Conservation (phyloP, 1,139 yeast species). For the Arxiozyma telluris region DNA sequence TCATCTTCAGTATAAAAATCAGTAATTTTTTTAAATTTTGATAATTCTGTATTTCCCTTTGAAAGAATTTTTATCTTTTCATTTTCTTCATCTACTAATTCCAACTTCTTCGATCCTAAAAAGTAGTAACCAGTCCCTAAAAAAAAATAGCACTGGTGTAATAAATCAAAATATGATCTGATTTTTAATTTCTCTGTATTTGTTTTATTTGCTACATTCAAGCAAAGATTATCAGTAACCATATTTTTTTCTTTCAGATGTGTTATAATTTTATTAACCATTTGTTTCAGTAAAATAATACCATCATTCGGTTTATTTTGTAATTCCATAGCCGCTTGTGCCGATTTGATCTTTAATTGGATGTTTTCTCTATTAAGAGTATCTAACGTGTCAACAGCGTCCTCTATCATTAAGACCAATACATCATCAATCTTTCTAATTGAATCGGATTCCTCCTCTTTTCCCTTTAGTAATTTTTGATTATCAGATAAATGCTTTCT, state of each 20-base stretch:
- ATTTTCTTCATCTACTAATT: constrained; percentile 23
- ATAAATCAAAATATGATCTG: constrained; percentile 37
- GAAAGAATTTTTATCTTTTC: constrained; percentile 9
- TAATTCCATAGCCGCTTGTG: constrained; percentile 41
- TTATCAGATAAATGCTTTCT: not conserved
- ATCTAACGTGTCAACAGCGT: constrained; percentile 42
- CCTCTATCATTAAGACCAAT: constrained; percentile 50
- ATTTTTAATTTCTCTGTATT: constrained; percentile 17
- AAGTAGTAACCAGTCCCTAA: constrained; percentile 69
- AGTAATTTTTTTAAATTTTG: constrained; percentile 13
- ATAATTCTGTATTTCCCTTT: not conserved
- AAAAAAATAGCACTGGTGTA: constrained; percentile 72
- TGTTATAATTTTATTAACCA: constrained; percentile 33
- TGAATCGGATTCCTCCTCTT: constrained; percentile 4
- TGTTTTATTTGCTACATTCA: constrained; percentile 1
- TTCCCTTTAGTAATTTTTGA: no score
- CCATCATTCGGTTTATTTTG: constrained; percentile 44
- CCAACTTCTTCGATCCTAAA: constrained; percentile 25
- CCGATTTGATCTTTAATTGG: constrained; percentile 41
- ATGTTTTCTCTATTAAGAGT: constrained; percentile 43
- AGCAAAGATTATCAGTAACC: constrained; percentile 8
- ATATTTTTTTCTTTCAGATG: constrained; percentile 16
- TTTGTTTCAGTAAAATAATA: constrained; percentile 35
- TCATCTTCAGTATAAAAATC: constrained; percentile 16
- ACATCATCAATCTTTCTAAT: constrained; percentile 59